These are phyloP conservation scores for Ceratocystiopsis sp. DNA, from an alignment of 2,329 filamentous ascomycete species.

Conservation along the genomic window DNA sequence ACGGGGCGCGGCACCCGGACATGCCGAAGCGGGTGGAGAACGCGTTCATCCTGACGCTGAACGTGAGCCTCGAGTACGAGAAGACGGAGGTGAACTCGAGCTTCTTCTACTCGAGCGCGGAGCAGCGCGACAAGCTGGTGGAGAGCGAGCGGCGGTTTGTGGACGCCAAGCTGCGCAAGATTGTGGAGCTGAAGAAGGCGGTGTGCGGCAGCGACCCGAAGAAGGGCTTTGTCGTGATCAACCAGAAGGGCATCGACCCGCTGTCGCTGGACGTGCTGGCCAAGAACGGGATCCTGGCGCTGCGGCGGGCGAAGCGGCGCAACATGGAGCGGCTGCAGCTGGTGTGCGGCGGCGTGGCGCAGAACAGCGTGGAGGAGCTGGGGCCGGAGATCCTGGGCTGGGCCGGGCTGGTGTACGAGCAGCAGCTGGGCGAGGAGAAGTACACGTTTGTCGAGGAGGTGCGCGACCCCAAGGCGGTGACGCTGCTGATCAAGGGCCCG, in stretches of 20 bases:
- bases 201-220: constrained; percentile 85
- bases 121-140: constrained; percentile 93
- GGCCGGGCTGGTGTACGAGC: constrained; percentile 93
- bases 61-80: constrained; percentile 95
- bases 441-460: constrained; percentile 98
- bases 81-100: constrained; percentile 98
- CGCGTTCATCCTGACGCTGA: constrained; percentile 84
- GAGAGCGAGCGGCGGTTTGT: constrained; percentile 94
- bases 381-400: constrained; percentile 79
- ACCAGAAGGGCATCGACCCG: constrained; percentile 98
- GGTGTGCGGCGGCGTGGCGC: constrained; percentile 74
- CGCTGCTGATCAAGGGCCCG: constrained; percentile 91
- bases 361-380: constrained; percentile 94
- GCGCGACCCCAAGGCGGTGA: constrained; percentile 96
- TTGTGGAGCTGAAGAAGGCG: constrained; percentile 94
- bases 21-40: constrained; percentile 97
- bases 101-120: constrained; percentile 95
- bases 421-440: constrained; percentile 95
- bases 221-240: constrained; percentile 95
- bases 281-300: constrained; percentile 93
- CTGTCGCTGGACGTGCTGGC: constrained; percentile 88
- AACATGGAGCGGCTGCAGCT: constrained; percentile 99
- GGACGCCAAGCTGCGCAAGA: constrained; percentile 91
- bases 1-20: constrained; percentile 90
- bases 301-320: constrained; percentile 86